Evolutionary conservation across 2,329 filamentous ascomycete species (phyloP), one percentile per base, ranked within the genome.

Genomic region (Xylariaceae sp.): DNA sequence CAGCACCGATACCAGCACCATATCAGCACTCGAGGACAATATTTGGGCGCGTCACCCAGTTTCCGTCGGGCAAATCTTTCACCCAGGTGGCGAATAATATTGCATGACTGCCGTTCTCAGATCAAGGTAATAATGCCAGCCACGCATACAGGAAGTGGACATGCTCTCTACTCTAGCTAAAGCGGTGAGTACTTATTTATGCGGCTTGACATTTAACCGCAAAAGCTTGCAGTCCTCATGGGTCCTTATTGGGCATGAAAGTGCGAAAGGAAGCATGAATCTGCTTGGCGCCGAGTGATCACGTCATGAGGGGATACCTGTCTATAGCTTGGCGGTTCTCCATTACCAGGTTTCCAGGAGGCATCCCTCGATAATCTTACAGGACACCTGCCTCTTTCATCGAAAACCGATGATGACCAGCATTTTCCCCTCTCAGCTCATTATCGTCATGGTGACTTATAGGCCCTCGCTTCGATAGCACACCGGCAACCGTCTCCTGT

Each of bases 301-400:
- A 37, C 35, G 35, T 37, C 35, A 37, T 45, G 43, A 31, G 43
- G 43, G 43, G 43, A 27, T 45, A 45, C 19, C 19, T 19, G 19
- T 19, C 19, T 19, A 29, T 27, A 31, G 43, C 43, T 45, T 45
- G 43, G 43, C 43, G 29, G 19, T 30, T 12, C 26, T 3, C 8
- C 8, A 30, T 3, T 30, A 26, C 29, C 26, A 12, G 27, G 29
- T 30, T 9, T 44, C 12, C 27, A 12, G 27, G 26, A 9, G 7
- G 2, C n/a, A 26, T 44, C 42, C 32, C 32, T n/a, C 9, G 6
- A 29, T 5, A 26, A 19, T 8, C 40, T 42, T 29, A 29, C n/a
- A 29, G 40, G 27, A 46, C 60, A 61, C 60, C 60, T 61, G 58
- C 60, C 60, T 61, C 47, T 60, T 61, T 60, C 53, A 59, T 61